Base-by-base conservation (phyloP, 2,329 filamentous ascomycete genomes). In the Phialocephala subalpina region DNA sequence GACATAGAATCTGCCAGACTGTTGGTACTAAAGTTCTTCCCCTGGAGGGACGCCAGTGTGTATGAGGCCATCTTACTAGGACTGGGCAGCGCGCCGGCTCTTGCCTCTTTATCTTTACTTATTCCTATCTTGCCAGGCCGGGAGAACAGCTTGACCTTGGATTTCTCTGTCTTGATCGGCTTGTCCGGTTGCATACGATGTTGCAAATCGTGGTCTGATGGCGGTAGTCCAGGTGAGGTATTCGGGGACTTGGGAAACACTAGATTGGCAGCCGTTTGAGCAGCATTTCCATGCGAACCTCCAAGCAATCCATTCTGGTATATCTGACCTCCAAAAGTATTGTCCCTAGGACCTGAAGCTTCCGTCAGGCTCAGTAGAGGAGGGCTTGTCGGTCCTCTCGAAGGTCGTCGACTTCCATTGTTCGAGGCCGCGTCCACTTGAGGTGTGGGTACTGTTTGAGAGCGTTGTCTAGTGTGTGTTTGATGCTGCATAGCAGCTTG, bases 81-180 rank as follows among this genome's bases (percentile, higher is more conserved):
- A 68, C 91, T 94, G 0, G 91, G 90, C 27, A 92, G 77, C 1
- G 89, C 85, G 70, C 90, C 90, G 20, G 90, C 84, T 73, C 88
- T 90, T 7, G 83, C 71, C 11, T 93, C 90, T 70, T 82, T 84
- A 40, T 87, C 85, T 76, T 91, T 93, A 20, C 81, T 82, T 64
- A 89, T 87, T 59, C 87, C 86, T 63, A 93, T 92, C 79, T 90
- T 93, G 74, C 91, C 90, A 0, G 91, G 91, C 59, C 92, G 86
- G 7, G 90, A 92, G 76, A 94, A 94, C 33, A 95, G 83, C 81
- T 95, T 95, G 77, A 92, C 91, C 79, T 93, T 94, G 67, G 89
- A 89, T 78, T 92, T 92, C 73, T 92, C 90, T 33, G 86, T 82
- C 72, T 87, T 86, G 36, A 77, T 73, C 70, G 85, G 84, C 77